phyloP scores from a whole-genome alignment of 306 rosid genomes.

The Mimosa pudica region DNA sequence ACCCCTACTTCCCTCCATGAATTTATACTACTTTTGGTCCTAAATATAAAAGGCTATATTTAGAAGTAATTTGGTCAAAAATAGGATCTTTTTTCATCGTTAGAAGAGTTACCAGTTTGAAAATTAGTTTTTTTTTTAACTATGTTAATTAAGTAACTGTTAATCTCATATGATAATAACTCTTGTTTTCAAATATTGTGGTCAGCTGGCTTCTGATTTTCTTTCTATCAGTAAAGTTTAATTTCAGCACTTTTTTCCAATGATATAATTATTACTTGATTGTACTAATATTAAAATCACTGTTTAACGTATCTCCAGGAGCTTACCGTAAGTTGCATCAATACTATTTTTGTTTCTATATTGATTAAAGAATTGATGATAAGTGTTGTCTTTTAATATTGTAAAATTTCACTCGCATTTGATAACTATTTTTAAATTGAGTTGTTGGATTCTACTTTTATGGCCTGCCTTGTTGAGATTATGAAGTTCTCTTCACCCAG shows the following conservation, averaged over 20 bases:
- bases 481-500: conserved; percentile 62
- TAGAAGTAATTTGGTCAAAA: background rate
- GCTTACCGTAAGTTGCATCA: too few species aligned
- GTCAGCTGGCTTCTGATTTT: background rate
- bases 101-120: background rate
- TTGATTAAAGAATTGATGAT: too few species aligned
- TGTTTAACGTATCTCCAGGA: too few species aligned
- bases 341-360: too few species aligned
- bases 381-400: too few species aligned
- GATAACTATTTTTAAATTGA: conserved; percentile 44
- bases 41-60: too few species aligned
- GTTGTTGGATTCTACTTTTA: conserved; percentile 55
- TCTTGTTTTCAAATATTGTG: background rate
- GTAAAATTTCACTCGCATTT: too few species aligned
- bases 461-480: conserved; percentile 68
- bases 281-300: too few species aligned
- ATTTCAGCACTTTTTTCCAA: background rate
- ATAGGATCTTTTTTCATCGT: too few species aligned
- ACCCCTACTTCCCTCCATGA: background rate
- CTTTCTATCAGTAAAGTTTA: background rate
- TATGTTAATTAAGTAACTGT: background rate
- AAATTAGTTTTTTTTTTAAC: background rate
- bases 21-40: background rate
- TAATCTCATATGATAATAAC: background rate
- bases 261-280: too few species aligned